phyloP scores from a whole-genome alignment of 2,329 filamentous ascomycete species.

The Tolypocladium inflatum region DNA sequence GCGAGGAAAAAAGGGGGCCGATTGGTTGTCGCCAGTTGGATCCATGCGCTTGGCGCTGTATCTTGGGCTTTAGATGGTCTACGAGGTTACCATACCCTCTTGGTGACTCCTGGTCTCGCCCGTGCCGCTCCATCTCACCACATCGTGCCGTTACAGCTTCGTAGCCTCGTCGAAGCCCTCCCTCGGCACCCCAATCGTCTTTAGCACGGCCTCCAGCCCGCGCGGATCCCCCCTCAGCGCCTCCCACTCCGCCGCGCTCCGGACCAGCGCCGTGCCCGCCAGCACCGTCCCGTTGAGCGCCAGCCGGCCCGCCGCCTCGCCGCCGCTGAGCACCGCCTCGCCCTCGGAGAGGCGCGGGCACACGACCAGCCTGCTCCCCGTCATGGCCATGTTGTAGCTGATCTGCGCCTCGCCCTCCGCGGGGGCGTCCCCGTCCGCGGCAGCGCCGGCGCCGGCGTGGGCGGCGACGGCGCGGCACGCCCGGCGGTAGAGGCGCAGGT shows the following conservation, averaged over 20 bases:
- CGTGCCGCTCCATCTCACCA: neutral
- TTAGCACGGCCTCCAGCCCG: constrained; percentile 7
- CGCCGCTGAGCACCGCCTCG: constrained; percentile 17
- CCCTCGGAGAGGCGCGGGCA: constrained; percentile 47
- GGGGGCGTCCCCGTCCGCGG: constrained; percentile 11
- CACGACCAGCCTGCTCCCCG: constrained; percentile 40
- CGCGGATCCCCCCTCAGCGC: constrained; percentile 30
- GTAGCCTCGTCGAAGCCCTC: neutral
- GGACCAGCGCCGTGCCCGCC: constrained; percentile 54
- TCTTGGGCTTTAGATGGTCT: neutral
- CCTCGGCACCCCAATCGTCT: constrained; percentile 19
- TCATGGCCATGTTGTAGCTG: constrained; percentile 57
- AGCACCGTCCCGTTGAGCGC: constrained; percentile 54
- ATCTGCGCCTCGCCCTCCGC: constrained; percentile 36
- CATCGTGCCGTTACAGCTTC: neutral
- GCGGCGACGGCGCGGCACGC: constrained; percentile 29
- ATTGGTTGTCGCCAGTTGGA: neutral
- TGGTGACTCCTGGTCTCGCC: neutral
- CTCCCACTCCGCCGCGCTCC: constrained; percentile 48
- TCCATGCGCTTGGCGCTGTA: neutral
- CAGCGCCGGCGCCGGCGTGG: constrained; percentile 1
- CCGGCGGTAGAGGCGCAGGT: constrained; percentile 36
- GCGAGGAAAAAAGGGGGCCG: too few species aligned
- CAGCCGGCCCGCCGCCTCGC: constrained; percentile 30
- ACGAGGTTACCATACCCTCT: neutral